Conservation (phyloP, 2,329 filamentous ascomycete genomes). For the Fonsecaea pedrosoi region DNA sequence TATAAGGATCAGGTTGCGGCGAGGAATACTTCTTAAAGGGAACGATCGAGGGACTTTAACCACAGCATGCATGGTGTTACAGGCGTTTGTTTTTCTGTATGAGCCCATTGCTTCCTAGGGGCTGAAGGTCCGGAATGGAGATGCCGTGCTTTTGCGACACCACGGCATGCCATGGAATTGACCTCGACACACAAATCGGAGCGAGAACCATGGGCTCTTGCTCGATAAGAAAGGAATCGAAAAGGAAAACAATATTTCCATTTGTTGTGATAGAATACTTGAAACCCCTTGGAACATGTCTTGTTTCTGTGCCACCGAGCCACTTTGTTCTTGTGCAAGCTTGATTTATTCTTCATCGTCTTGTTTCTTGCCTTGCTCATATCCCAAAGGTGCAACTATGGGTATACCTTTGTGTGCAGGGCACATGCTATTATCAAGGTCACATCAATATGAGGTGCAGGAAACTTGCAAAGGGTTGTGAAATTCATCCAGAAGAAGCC, state of each 20-base stretch:
- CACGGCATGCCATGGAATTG: not conserved
- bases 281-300: not conserved
- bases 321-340: not conserved
- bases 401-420: no score
- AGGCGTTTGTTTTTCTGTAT: conserved; percentile 1
- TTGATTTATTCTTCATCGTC: not conserved
- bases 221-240: not conserved
- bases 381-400: not conserved
- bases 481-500: not conserved
- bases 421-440: no score
- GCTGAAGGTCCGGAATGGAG: not conserved
- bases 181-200: not conserved
- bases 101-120: not conserved
- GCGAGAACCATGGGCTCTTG: not conserved
- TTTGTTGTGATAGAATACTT: not conserved
- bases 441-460: not conserved
- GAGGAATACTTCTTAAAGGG: not conserved
- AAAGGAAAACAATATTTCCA: not conserved
- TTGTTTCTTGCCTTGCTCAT: not conserved
- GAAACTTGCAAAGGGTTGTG: not conserved
- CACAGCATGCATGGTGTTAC: conserved; percentile 20
- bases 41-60: conserved; percentile 2
- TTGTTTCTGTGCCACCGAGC: not conserved
- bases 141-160: not conserved
- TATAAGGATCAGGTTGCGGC: not conserved